Conservation (phyloP, 305 asterid genomes). For the Fraxinus sp. region DNA sequence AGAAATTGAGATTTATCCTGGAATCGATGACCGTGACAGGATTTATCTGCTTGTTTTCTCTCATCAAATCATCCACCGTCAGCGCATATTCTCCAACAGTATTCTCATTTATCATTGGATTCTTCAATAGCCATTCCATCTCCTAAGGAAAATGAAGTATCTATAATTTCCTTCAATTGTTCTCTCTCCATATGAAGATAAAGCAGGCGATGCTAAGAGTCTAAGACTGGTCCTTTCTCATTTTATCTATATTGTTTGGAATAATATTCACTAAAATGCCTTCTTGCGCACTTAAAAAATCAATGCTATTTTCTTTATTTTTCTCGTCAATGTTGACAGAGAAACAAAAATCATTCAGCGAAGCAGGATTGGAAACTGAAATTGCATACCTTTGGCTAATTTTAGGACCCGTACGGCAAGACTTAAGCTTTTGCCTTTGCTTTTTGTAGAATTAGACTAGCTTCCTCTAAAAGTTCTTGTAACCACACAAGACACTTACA, state of each 20-base stretch:
- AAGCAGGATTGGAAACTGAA: conserved; percentile 15
- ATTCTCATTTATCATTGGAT: conserved; percentile 29
- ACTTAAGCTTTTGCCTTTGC: background rate
- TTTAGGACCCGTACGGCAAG: background rate
- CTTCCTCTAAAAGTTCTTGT: background rate
- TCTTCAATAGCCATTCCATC: conserved; percentile 26
- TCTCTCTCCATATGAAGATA: conserved; percentile 28
- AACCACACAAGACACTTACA: background rate
- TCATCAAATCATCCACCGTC: conserved; percentile 28
- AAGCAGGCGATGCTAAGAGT: conserved; percentile 15
- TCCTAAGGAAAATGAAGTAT: conserved; percentile 21
- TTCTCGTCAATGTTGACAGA: conserved; percentile 34
- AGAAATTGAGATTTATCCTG: background rate
- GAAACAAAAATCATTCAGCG: conserved; percentile 27
- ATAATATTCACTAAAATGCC: conserved; percentile 25
- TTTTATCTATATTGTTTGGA: conserved; percentile 21
- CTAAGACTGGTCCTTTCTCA: conserved; percentile 19
- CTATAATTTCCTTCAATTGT: conserved; percentile 28
- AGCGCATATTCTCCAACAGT: conserved; percentile 29
- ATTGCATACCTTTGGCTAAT: background rate
- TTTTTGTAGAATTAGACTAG: background rate
- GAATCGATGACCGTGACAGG: conserved; percentile 22
- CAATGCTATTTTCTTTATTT: conserved; percentile 29
- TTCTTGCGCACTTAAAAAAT: conserved; percentile 29
- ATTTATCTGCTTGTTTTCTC: conserved; percentile 27